Base-by-base conservation (phyloP, 2,329 filamentous ascomycete genomes). In the Ascochyta fabae region DNA sequence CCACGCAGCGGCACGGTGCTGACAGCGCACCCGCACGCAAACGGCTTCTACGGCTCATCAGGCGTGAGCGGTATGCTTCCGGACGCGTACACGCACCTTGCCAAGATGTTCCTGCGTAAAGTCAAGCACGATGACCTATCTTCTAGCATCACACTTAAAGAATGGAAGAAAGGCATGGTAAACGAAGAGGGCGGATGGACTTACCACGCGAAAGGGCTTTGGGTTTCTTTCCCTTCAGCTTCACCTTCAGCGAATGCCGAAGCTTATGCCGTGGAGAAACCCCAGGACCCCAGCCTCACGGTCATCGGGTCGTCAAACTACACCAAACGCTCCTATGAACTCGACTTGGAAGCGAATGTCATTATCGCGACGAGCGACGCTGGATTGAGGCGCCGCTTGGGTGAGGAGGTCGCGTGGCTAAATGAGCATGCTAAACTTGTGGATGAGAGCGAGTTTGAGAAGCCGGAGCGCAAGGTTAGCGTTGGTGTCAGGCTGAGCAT, bases 141-240 rank as follows among this genome's bases (percentile, higher is more conserved):
- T 10, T 78, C 82, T 1, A 81, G 83, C 9, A 89, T 97, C 26
- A 77, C 84, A 3, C 80, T 99, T 4, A 90, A 91, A 59, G 95
- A 99, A 77, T 99, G 95, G 95, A 85, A 88, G 6, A 83, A 83
- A 41, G 95, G 95, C 8, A 90, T 87, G 0, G 90, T 96, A 2
- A 90, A 90, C 16, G 84, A 92, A 66, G 87, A 90, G 0, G 91
- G 82, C 1, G 94, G 92, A 0, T 99, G 96, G 95, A 97, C 94
- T 0, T 99, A 99, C 75, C 95, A 99, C 69, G 95, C 95, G 43
- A 99, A 99, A 77, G 95, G 95, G 0, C 81, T 98, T 2, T 98
- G 94, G 94, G 83, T 97, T 24, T 91, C 90, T 0, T 81, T 94
- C 50, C 85, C 89, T 0, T n/a, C 51, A 5, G 38, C 79, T 35